These are phyloP conservation scores for Erodium moschatum DNA, from an alignment of 441 rosid genomes.

Conservation along the genomic window DNA sequence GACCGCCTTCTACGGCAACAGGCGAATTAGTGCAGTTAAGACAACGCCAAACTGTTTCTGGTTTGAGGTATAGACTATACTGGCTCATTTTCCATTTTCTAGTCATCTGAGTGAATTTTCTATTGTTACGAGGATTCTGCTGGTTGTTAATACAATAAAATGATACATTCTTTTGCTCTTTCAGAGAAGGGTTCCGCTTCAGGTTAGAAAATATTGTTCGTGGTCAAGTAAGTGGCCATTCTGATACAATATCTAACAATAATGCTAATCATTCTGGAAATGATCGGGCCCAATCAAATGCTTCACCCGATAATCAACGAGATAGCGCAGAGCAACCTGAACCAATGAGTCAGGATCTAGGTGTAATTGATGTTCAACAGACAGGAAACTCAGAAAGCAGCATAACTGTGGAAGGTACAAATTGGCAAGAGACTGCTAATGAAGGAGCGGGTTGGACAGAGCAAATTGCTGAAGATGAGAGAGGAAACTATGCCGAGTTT, in stretches of 20 bases:
- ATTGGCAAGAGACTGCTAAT: slow-evolving; percentile 45
- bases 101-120: neutral
- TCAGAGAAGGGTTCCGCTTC: slow-evolving; percentile 82
- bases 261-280: slow-evolving; percentile 34
- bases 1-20: slow-evolving; percentile 74
- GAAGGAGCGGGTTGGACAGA: slow-evolving; percentile 42
- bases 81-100: neutral
- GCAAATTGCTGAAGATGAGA: slow-evolving; percentile 34
- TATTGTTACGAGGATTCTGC: neutral
- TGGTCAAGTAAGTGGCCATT: slow-evolving; percentile 48
- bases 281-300: slow-evolving; percentile 29
- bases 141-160: neutral
- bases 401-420: slow-evolving; percentile 31
- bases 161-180: slow-evolving; percentile 20
- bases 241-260: slow-evolving; percentile 38
- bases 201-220: slow-evolving; percentile 63
- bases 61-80: slow-evolving; percentile 53
- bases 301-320: slow-evolving; percentile 34
- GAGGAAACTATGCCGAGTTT: slow-evolving; percentile 37
- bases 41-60: slow-evolving; percentile 82
- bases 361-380: slow-evolving; percentile 22
- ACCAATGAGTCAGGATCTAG: slow-evolving; percentile 35
- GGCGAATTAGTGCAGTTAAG: slow-evolving; percentile 79
- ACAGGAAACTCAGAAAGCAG: slow-evolving; percentile 32
- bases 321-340: slow-evolving; percentile 38